These are phyloP conservation scores for Fusarium sp. DNA, from an alignment of 2,329 filamentous ascomycete species.

Conservation along the genomic window DNA sequence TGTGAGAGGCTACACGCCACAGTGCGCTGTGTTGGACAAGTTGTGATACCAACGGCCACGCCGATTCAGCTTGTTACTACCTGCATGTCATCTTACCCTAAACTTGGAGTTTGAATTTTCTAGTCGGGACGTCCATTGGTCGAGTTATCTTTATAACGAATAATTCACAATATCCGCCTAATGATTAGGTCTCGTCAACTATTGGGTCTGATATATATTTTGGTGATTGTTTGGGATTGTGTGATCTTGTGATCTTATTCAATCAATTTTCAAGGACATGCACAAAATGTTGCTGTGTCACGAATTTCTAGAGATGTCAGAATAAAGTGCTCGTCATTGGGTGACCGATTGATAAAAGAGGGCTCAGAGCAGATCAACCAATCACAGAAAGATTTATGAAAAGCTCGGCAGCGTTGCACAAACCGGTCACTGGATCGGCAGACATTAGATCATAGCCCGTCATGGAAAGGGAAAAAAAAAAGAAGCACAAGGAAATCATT, in stretches of 20 bases:
- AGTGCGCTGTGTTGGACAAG: no score
- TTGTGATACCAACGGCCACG: slow-evolving; percentile 18
- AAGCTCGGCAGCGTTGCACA: slow-evolving; percentile 20
- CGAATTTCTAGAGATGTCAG: slow-evolving; percentile 13
- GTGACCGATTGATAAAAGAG: slow-evolving; percentile 44
- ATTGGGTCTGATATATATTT: no score
- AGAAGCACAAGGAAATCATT: slow-evolving; percentile 25
- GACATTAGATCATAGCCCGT: slow-evolving; percentile 40
- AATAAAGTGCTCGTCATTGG: slow-evolving; percentile 16
- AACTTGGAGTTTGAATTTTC: slow-evolving; percentile 4
- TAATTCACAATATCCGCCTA: not conserved
- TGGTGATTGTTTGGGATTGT: not conserved
- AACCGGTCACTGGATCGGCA: slow-evolving; percentile 43
- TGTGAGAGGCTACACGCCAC: slow-evolving; percentile 5
- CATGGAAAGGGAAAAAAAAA: slow-evolving; percentile 18
- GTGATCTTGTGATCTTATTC: slow-evolving; percentile 15
- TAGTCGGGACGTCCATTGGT: slow-evolving; percentile 1
- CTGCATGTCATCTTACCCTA: slow-evolving; percentile 23
- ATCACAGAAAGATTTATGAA: slow-evolving; percentile 13
- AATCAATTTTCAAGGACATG: slow-evolving; percentile 14
- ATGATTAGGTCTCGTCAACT: no score
- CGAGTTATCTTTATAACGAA: not conserved
- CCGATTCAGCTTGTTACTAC: slow-evolving; percentile 6
- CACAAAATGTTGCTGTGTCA: slow-evolving; percentile 21
- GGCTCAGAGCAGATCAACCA: slow-evolving; percentile 9